Conservation (phyloP, 2,329 filamentous ascomycete genomes). For the Lasiodiplodia gonubiensis region DNA sequence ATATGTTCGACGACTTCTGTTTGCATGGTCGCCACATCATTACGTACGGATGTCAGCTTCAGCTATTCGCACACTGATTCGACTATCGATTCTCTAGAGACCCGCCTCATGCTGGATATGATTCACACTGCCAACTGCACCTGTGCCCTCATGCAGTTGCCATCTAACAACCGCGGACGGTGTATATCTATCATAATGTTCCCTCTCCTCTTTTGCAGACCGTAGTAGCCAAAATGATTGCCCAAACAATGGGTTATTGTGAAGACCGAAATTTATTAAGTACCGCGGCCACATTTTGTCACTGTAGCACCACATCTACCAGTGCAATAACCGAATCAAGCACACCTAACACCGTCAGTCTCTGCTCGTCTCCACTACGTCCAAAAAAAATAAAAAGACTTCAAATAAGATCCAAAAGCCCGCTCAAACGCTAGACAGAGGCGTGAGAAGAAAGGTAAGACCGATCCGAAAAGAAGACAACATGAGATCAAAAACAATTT, state of each 20-base stretch:
- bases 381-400: neutral
- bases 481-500: neutral
- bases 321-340: neutral
- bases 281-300: neutral
- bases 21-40: too few relatives aligned
- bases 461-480: neutral
- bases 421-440: constrained; percentile 21
- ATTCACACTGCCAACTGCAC: too few relatives aligned
- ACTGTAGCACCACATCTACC: constrained; percentile 21
- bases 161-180: too few relatives aligned
- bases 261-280: constrained; percentile 20
- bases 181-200: too few relatives aligned
- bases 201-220: too few relatives aligned
- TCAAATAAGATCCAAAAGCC: neutral
- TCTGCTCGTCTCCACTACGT: neutral
- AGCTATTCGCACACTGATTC: too few relatives aligned
- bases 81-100: too few relatives aligned
- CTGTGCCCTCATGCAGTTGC: too few relatives aligned
- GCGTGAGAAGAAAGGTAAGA: neutral
- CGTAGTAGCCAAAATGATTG: neutral
- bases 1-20: too few relatives aligned
- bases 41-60: too few relatives aligned
- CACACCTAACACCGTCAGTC: neutral
- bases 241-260: neutral
- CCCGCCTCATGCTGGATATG: too few relatives aligned